Evolutionary conservation across 2,329 filamentous ascomycete genomes (phyloP), one percentile per base, ranked within the genome.

Genomic region (Alternaria atra): DNA sequence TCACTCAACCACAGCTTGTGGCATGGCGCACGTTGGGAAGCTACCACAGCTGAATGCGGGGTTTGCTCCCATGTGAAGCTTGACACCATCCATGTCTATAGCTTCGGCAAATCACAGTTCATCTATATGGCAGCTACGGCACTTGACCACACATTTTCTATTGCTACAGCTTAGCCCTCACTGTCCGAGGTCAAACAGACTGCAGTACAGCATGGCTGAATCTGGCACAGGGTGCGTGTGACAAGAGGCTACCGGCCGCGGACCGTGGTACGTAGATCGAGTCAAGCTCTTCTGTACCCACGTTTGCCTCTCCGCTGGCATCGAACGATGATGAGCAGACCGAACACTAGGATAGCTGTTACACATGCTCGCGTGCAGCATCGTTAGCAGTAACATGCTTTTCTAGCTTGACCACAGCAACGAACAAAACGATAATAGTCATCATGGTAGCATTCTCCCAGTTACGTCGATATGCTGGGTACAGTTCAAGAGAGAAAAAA

Each of bases 31-130:
- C 25, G 46, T 37, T 51, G 37, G 30, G 30, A 42, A 27, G 57
- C 48, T 50, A 48, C 25, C 44, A 40, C 48, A 35, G 46, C 40
- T 37, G 29, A 61, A 64, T 73, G 72, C 72, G 70, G 72, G 72
- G 72, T 71, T 57, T 50, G 62, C 57, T 58, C 63, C 64, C 65
- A 68, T 68, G 69, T 70, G 70, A 71, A 71, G 68, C 67, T 71
- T 52, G 55, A 66, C 50, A 29, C 63, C 53, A 46, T 30, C 58
- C 61, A 58, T 60, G 50, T 57, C 44, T 34, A 50, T 35, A 65
- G 61, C 60, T 67, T 35, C 48, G 52, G 56, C 72, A 60, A 74
- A 73, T 74, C 67, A 71, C 30, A 61, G 5, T 23, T 13, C 30
- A 23, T 27, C 15, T 17, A 48, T 44, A 37, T 47, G 34, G 48